phyloP scores from a whole-genome alignment of 306 rosid genomes.

The Prunus mume region DNA sequence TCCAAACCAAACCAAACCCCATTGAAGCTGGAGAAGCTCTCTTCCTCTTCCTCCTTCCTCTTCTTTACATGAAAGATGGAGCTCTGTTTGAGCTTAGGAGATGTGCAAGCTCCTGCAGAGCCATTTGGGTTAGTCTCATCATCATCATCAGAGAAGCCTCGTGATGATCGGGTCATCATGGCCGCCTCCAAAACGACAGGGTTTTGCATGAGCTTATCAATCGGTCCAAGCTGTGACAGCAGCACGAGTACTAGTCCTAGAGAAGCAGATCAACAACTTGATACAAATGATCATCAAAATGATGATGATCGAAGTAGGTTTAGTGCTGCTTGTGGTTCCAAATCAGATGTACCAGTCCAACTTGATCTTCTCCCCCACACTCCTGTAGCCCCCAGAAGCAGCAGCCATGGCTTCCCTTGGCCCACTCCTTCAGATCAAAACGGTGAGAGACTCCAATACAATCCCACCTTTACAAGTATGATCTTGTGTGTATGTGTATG shows the following conservation, averaged over 20 bases:
- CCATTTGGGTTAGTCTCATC: neutral
- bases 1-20: no score
- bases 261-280: neutral
- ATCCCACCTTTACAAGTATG: no score
- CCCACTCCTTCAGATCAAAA: constrained; percentile 21
- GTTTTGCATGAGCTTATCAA: constrained; percentile 34
- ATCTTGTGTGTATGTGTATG: no score
- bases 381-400: no score
- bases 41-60: no score
- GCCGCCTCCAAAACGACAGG: neutral
- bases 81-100: constrained; percentile 38
- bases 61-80: constrained; percentile 16
- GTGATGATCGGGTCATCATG: neutral
- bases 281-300: neutral
- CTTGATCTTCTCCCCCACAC: constrained; percentile 30
- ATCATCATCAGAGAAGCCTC: no score
- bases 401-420: constrained; percentile 19
- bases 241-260: neutral
- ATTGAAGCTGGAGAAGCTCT: no score
- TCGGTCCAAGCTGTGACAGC: constrained; percentile 18
- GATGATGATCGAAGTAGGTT: neutral
- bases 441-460: constrained; percentile 3
- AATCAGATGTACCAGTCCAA: constrained; percentile 21
- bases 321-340: no score
- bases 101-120: constrained; percentile 6